Evolutionary conservation across 2,329 filamentous ascomycete genomes (phyloP), one percentile per base, ranked within the genome.

Genomic region (Phaeoacremonium minimum): DNA sequence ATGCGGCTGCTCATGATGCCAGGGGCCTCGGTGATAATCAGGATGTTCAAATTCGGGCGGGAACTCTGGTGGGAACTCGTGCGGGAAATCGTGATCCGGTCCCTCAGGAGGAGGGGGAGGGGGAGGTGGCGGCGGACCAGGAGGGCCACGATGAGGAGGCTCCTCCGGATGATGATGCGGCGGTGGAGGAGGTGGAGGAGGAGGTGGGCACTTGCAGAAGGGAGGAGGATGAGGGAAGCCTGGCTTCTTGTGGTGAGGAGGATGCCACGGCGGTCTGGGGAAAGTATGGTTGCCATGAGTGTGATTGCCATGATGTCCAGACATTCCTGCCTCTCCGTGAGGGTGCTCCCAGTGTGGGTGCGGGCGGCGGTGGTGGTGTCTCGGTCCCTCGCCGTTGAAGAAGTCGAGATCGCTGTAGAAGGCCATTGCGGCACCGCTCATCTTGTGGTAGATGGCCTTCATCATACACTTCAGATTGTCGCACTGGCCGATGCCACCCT

Each of bases 401-500:
- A 20, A 12, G n/a, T 40, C 14, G 36, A 46, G 36, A 13, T 44
- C 55, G 4, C 47, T 49, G 36, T 61, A 64, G 4, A 65, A 30
- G 9, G 49, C 48, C 30, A 49, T 48, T 30, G 56, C 59, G 26
- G 55, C 51, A 30, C 62, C 55, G 43, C 59, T 60, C 35, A 69
- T 53, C 32, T 60, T 60, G 33, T 58, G 46, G 30, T 60, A 55
- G 32, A 70, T 49, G n/a, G 58, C 50, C 28, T 55, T 52, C 31
- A 69, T 50, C 29, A 71, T 49, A 42, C 70, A 73, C 43, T 60
- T 65, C 29, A 71, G 36, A 40, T 54, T 63, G 33, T 61, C 57
- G 37, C 67, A 71, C 7, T 61, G 52, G 15, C 47, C 34, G 30
- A 61, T 47, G 36, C 52, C 39, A 51, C 50, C n/a, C 38, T 47